Conservation (phyloP, 257 asterid genomes). For the Craterostigma plantagineum region DNA sequence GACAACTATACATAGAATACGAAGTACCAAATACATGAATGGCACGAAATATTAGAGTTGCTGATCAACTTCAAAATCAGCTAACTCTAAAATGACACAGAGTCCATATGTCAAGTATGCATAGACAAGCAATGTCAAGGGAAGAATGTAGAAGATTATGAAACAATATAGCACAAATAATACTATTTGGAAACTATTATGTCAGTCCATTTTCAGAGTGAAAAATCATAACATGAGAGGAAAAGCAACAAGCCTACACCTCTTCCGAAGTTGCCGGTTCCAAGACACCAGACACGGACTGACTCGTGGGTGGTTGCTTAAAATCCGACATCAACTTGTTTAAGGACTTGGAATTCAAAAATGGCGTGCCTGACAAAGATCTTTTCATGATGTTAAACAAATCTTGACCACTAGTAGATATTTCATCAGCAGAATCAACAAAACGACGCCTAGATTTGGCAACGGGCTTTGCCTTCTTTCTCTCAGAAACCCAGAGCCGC, state of each 20-base stretch:
- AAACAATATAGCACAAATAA: too few species aligned
- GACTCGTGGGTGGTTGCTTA: constrained; percentile 72
- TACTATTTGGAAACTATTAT: too few species aligned
- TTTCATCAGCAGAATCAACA: constrained; percentile 10
- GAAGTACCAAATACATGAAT: too few species aligned
- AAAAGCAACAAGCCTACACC: constrained; percentile 22
- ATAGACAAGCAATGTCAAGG: too few species aligned
- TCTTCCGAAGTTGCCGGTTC: constrained; percentile 68
- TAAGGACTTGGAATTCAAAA: constrained; percentile 15
- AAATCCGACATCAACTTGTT: constrained; percentile 23
- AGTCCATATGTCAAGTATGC: too few species aligned
- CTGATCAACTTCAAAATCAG: too few species aligned
- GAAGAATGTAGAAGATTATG: too few species aligned
- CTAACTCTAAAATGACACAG: too few species aligned
- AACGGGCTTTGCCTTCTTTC: constrained; percentile 20
- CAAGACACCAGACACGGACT: constrained; percentile 55
- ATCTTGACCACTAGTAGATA: constrained; percentile 12
- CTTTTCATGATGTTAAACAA: constrained; percentile 17
- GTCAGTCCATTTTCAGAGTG: too few species aligned
- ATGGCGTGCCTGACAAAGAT: constrained; percentile 28
- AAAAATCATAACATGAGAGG: too few species aligned
- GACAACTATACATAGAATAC: not conserved
- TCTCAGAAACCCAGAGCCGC: constrained; percentile 58
- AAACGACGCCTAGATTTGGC: constrained; percentile 18
- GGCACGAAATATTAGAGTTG: too few species aligned